Base-by-base conservation (phyloP, 495 filamentous ascomycete genomes). In the Xylaria curta region DNA sequence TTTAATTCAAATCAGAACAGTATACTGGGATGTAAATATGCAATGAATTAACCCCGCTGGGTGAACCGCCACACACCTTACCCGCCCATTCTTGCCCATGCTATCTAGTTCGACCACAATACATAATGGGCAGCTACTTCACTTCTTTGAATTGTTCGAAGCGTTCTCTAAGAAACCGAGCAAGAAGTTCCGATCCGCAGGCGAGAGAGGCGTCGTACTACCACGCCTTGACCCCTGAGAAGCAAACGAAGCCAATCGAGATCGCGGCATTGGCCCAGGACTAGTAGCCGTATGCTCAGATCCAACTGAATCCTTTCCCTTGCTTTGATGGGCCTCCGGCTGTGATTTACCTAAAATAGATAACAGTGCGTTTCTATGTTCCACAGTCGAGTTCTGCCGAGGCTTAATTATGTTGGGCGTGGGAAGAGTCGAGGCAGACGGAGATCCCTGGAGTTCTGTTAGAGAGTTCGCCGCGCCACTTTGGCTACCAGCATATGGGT, bases 111-210 rank as follows among this genome's bases (percentile, higher is more conserved):
- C 36, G 44, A 63, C 60, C 44, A 42, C 33, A 9, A 60, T 60
- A 38, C 56, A 21, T n/a, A 8, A 60, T 33, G 28, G 33, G 33
- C 7, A 9, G 28, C 56, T 15, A 3, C 68, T 26, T 74, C 66
- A 76, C 69, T 21, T 66, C 69, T 46, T 70, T 42, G 69, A 71
- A 56, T 65, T 72, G 15, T 68, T 76, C 19, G 83, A 81, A 12
- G 83, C 79, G 5, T 77, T 80, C 68, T 83, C 77, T n/a, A 97
- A 80, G 80, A 94, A 97, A 10, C 89, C 91, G 62, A 96, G 81
- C 74, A 97, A 82, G 74, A 97, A 97, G n/a, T 87, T 88, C 75
- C 91, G 90, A 74, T 97, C 89, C 10, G 86, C 89, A 1, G 89
- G 87, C 3, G 89, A 91, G n/a, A 90, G 87, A 28, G 90, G 82